phyloP scores from a whole-genome alignment of 2,329 filamentous ascomycete genomes.

The Cryoendolithus antarcticus region DNA sequence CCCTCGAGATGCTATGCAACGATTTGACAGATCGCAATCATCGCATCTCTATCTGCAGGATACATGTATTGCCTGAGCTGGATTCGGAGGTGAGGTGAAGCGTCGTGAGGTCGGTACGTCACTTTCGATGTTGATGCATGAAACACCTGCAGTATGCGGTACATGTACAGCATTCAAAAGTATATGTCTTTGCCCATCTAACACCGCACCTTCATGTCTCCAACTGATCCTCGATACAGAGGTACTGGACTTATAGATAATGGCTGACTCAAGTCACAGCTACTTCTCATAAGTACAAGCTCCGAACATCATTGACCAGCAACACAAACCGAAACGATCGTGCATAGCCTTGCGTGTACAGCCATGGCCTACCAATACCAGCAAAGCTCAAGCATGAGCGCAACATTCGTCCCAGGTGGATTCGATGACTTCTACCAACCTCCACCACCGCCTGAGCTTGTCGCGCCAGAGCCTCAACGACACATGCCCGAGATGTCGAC shows the following conservation, averaged over 20 bases:
- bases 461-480: conserved; percentile 58
- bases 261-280: neutral
- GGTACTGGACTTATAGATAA: neutral
- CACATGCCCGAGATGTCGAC: conserved; percentile 65
- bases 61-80: too few relatives aligned
- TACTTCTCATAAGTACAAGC: neutral
- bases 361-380: neutral
- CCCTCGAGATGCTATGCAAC: too few relatives aligned
- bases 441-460: conserved; percentile 46
- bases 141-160: too few relatives aligned
- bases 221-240: too few relatives aligned
- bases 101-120: too few relatives aligned
- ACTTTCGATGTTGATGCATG: too few relatives aligned
- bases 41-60: too few relatives aligned
- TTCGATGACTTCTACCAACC: conserved; percentile 59
- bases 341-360: neutral
- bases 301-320: neutral
- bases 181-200: too few relatives aligned
- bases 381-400: conserved; percentile 28
- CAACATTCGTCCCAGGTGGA: conserved; percentile 57
- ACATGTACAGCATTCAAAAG: too few relatives aligned
- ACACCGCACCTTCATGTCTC: too few relatives aligned
- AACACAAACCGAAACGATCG: neutral
- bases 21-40: too few relatives aligned
- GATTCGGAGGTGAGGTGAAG: too few relatives aligned